phyloP scores from a whole-genome alignment of 1,284 basidiomycete genomes.

The Ceratorhiza oryzae-sativae region DNA sequence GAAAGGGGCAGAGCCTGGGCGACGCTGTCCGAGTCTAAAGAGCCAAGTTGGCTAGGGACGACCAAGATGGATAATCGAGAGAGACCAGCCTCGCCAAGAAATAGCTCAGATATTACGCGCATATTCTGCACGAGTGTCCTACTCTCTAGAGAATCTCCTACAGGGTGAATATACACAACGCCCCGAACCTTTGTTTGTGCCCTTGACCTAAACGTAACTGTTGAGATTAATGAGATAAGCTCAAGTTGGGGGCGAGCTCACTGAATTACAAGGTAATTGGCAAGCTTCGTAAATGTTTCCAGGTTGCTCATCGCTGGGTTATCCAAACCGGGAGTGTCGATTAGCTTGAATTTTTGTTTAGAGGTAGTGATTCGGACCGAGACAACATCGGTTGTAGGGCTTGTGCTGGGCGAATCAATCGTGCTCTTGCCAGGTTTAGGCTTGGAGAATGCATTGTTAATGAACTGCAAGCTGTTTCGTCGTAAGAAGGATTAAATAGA shows the following conservation, averaged over 20 bases:
- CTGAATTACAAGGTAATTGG: constrained; percentile 4
- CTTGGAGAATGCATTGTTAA: background rate
- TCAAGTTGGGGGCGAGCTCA: background rate
- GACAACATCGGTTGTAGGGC: constrained; percentile 4
- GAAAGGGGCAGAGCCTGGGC: background rate
- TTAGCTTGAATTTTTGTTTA: constrained; percentile 18
- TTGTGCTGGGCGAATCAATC: background rate
- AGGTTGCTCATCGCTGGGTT: background rate
- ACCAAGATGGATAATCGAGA: constrained; percentile 14
- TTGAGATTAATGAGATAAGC: background rate
- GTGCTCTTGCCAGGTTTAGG: background rate
- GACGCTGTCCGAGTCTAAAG: background rate
- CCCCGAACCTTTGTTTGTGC: background rate
- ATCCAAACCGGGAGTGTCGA: constrained; percentile 35
- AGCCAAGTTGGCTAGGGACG: background rate
- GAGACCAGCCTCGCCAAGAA: constrained; percentile 3
- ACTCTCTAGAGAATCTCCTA: constrained; percentile 8
- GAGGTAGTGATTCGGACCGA: background rate
- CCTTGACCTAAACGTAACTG: background rate
- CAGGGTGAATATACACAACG: constrained; percentile 13
- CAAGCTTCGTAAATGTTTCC: constrained; percentile 9
- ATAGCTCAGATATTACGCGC: constrained; percentile 3
- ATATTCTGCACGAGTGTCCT: constrained; percentile 16
- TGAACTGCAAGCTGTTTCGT: background rate
- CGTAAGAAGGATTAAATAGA: background rate